Evolutionary conservation across 441 rosid species (phyloP), one percentile per base, ranked within the genome.

Genomic region (Bocquillonia castaneifolia): DNA sequence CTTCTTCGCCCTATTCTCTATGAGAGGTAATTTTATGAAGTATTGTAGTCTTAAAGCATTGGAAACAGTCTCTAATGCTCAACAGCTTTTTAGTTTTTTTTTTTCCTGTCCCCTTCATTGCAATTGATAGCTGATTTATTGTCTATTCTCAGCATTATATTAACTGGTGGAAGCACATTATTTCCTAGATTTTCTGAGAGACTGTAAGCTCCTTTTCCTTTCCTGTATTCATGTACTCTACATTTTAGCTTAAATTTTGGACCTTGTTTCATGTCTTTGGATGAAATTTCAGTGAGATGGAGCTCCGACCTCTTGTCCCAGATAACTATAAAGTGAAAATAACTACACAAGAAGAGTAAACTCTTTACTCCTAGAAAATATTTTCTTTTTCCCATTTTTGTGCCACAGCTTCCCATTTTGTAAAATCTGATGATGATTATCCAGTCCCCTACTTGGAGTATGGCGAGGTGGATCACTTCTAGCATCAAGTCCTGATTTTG

Each of bases 401-500:
- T 54, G 63, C 39, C 39, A 63, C 36, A 25, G 44, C 76, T 63
- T 57, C 56, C 36, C 22, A 29, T 63, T 67, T 53, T 66, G n/a
- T 74, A 62, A 72, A 42, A 55, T 58, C 20, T 67, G 47, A 10
- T 50, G 56, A 31, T 68, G 14, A 42, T 59, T 76, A 57, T 67
- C 67, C 85, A 89, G 99, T 80, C 96, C 99, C 47, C 77, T 93
- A 64, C 78, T 86, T 60, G 97, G 93, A 69, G 96, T 89, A 52
- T 93, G 99, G 99, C 84, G 96, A 82, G 97, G 97, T 15, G 99
- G 97, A 68, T 93, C 99, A 31, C 89, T 91, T 64, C 74, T 93
- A 83, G 97, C 99, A 55, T 91, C 96, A 26, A 91, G 93, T 80
- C 97, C 97, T 0, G 96, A 87, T 74, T 93, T 82, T 74, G 86